These are phyloP conservation scores for Delonix regia DNA, from an alignment of 306 rosid genomes.

Conservation along the genomic window DNA sequence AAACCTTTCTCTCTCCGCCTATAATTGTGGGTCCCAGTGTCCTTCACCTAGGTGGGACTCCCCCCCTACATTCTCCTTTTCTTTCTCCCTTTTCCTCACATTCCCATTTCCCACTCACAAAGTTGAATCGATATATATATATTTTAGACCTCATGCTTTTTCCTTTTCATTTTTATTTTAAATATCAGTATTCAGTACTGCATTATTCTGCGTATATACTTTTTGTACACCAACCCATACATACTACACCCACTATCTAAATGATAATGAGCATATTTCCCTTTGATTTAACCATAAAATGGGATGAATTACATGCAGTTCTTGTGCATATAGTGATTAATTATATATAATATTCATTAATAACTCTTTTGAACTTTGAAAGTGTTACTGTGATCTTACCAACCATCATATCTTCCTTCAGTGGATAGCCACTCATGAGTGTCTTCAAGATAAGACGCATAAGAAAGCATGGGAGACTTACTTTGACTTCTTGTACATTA, in stretches of 20 bases:
- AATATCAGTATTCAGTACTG: no score
- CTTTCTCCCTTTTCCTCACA: slow-evolving; percentile 28
- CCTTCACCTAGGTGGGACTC: slow-evolving; percentile 19
- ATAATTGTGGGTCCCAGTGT: slow-evolving; percentile 36
- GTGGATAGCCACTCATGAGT: neutral
- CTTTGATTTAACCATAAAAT: neutral
- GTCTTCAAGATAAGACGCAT: neutral
- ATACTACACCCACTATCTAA: neutral
- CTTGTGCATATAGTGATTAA: neutral
- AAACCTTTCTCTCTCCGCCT: neutral
- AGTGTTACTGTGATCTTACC: neutral
- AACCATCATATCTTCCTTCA: neutral
- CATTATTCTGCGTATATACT: neutral
- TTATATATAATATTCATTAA: no score
- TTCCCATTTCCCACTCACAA: slow-evolving; percentile 31
- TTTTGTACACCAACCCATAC: neutral
- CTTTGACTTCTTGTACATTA: neutral
- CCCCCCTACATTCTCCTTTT: slow-evolving; percentile 17
- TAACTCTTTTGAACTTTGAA: no score
- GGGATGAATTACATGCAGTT: neutral
- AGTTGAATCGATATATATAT: neutral
- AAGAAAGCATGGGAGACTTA: neutral
- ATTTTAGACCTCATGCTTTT: no score
- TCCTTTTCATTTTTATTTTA: no score
- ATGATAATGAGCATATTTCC: neutral